phyloP scores from a whole-genome alignment of 352 stramenopile genomes.

The Globisporangium spinosum region DNA sequence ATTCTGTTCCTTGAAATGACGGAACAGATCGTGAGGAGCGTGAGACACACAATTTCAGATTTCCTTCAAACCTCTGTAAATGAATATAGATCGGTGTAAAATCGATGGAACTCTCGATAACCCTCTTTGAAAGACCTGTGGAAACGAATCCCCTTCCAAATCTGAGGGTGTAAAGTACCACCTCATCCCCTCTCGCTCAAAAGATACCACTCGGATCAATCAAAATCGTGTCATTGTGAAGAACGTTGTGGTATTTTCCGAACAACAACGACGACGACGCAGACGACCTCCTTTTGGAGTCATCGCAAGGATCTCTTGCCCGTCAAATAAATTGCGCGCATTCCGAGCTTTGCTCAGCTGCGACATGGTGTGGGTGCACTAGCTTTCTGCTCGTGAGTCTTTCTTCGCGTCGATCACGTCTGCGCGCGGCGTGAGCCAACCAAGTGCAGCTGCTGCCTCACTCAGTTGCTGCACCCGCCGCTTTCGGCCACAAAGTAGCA shows the following conservation, averaged over 20 bases:
- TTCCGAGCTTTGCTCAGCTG: background rate
- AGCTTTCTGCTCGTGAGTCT: background rate
- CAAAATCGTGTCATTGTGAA: conserved; percentile 4
- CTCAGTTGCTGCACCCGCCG: background rate
- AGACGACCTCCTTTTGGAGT: background rate
- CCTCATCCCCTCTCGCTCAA: background rate
- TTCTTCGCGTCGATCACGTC: too few relatives aligned
- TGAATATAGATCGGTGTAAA: background rate
- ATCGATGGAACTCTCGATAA: too few relatives aligned
- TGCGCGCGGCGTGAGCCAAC: background rate
- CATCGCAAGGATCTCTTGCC: background rate
- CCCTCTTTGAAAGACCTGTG: background rate
- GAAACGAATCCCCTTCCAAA: background rate
- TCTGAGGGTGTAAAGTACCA: background rate
- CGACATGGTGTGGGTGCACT: background rate
- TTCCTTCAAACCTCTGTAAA: background rate
- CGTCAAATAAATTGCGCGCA: background rate
- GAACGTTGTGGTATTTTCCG: background rate
- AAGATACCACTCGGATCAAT: background rate
- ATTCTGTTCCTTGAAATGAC: background rate
- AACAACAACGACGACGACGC: conserved; percentile 3
- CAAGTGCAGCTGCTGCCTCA: background rate
- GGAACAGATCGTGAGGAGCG: conserved; percentile 4
- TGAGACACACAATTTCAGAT: conserved; percentile 1
- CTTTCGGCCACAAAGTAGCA: background rate